These are phyloP conservation scores for Penicillium sp. DNA, from an alignment of 2,329 filamentous ascomycete species.

Conservation along the genomic window DNA sequence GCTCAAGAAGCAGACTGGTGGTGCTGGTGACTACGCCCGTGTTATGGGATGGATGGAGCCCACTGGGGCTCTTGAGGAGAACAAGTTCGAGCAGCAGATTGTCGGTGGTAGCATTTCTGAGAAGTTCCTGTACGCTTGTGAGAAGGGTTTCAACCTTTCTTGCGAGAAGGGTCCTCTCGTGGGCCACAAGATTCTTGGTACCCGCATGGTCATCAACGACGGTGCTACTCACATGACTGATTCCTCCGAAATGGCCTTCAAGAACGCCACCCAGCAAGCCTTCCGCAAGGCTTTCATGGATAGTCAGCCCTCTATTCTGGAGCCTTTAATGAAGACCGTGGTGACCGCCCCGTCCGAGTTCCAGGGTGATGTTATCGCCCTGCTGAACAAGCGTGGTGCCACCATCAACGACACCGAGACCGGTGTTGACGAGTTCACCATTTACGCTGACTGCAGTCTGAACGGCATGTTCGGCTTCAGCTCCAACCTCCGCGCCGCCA, in stretches of 20 bases:
- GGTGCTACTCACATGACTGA: constrained; percentile 97
- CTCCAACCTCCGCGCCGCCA: constrained; percentile 84
- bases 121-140: constrained; percentile 91
- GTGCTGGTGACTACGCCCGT: constrained; percentile 91
- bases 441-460: constrained; percentile 86
- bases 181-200: constrained; percentile 87
- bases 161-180: constrained; percentile 87
- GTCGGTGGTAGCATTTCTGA: constrained; percentile 88
- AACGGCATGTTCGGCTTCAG: constrained; percentile 99
- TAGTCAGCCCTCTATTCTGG: constrained; percentile 78
- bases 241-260: constrained; percentile 96
- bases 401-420: constrained; percentile 95
- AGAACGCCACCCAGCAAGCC: constrained; percentile 88
- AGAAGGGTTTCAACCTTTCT: constrained; percentile 85
- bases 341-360: constrained; percentile 96
- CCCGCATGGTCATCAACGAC: constrained; percentile 89
- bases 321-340: constrained; percentile 97
- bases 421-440: constrained; percentile 87
- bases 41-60: constrained; percentile 92
- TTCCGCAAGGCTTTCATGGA: constrained; percentile 91
- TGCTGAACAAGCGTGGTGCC: constrained; percentile 95
- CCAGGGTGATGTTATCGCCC: constrained; percentile 90
- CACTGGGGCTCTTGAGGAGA: constrained; percentile 65
- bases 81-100: constrained; percentile 84
- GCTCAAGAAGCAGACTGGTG: constrained; percentile 92